These are phyloP conservation scores for Persicaria maculosa DNA, from an alignment of 148 eudicot species.

Conservation along the genomic window DNA sequence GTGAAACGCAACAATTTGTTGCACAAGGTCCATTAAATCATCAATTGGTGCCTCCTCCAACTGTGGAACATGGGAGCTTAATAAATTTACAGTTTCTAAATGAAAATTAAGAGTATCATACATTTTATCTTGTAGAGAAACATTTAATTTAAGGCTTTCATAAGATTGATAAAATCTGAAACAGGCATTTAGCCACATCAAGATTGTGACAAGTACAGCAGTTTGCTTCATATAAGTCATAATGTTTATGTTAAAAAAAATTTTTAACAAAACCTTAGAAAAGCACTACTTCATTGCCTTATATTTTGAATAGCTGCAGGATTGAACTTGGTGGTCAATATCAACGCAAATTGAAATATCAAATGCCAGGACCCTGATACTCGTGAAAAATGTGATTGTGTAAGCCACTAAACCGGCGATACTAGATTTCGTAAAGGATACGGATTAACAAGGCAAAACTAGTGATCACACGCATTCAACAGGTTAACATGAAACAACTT, in stretches of 20 bases:
- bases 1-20: constrained; percentile 78
- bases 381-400: not conserved
- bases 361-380: not conserved
- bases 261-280: not conserved
- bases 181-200: not conserved
- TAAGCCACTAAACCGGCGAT: not conserved
- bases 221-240: not conserved
- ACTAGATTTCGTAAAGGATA: not conserved
- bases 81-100: not conserved
- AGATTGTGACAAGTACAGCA: not conserved
- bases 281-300: not conserved
- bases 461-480: not conserved
- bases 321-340: not conserved
- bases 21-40: constrained; percentile 73
- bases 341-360: not conserved
- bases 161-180: not conserved
- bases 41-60: constrained; percentile 50
- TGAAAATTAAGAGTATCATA: not conserved
- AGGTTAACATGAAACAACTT: not conserved
- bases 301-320: not conserved
- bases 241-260: not conserved
- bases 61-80: constrained; percentile 26
- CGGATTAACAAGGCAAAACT: not conserved
- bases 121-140: constrained; percentile 2
- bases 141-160: not conserved